Percentiles rank a stretch among this genome's conserved stretches.
Evolutionary conservation across 768 basidiomycete genomes (phyloP).

Genomic region (Lactarius tabidus): DNA sequence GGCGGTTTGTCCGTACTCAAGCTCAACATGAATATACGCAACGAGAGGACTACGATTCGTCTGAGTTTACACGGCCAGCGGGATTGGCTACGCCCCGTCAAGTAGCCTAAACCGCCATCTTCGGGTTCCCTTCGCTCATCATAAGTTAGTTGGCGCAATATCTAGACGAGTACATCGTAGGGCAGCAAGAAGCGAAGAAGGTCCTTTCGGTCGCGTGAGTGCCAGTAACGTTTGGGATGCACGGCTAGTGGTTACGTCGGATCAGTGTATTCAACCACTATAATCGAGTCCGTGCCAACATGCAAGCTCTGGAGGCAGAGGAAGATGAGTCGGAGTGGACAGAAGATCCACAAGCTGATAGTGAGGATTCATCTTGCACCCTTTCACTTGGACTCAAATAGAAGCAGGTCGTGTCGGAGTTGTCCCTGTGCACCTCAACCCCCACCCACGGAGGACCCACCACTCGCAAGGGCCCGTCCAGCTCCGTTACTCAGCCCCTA

Average conservation of each 20-base stretch:
- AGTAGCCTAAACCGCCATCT: slow-evolving; percentile 30
- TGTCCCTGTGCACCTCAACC: slow-evolving; percentile 57
- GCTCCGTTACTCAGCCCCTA: slow-evolving; percentile 44
- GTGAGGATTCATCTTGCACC: slow-evolving; percentile 28
- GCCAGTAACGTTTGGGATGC: not conserved
- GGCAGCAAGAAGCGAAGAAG: slow-evolving; percentile 91
- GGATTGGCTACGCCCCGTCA: slow-evolving; percentile 48
- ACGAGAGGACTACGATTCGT: slow-evolving; percentile 13
- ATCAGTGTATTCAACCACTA: slow-evolving; percentile 92
- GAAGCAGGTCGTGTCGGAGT: slow-evolving; percentile 31
- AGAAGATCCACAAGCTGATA: slow-evolving; percentile 27
- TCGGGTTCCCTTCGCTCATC: slow-evolving; percentile 1
- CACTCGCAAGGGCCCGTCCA: slow-evolving; percentile 31
- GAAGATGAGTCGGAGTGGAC: slow-evolving; percentile 32
- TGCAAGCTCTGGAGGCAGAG: slow-evolving; percentile 46
- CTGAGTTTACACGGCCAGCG: slow-evolving; percentile 16
- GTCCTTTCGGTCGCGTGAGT: slow-evolving; percentile 90
- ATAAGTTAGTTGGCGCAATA: slow-evolving; percentile 67
- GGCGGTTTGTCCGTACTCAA: slow-evolving; percentile 22
- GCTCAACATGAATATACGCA: slow-evolving; percentile 23
- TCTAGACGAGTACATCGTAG: slow-evolving; percentile 85
- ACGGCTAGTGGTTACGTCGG: not conserved
- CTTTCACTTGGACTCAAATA: not conserved
- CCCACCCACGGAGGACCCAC: slow-evolving; percentile 41
- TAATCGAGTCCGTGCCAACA: slow-evolving; percentile 76